Evolutionary conservation across 2,329 filamentous ascomycete genomes (phyloP).

Genomic region (Trichoderma sp.): DNA sequence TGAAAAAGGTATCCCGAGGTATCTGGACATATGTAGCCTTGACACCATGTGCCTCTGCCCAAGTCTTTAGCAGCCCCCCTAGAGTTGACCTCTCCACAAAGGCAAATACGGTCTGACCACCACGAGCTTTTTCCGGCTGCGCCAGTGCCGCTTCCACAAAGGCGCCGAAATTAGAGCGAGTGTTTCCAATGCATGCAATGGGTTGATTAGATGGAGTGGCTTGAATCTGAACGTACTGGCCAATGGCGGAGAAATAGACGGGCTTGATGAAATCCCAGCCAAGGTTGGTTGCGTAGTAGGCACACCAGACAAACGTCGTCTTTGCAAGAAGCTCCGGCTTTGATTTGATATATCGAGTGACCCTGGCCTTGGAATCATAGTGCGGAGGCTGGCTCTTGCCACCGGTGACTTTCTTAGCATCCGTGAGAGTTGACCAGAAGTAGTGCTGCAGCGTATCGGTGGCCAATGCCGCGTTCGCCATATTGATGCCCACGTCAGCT

Average conservation of each 20-base stretch:
- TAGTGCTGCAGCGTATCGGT: conserved; percentile 7
- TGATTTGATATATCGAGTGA: conserved; percentile 7
- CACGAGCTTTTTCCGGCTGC: not conserved
- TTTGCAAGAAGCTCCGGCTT: conserved; percentile 4
- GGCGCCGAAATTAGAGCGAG: conserved; percentile 6
- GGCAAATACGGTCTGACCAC: conserved; percentile 1
- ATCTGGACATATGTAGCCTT: conserved; percentile 9
- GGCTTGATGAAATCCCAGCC: not conserved
- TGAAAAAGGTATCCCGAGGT: conserved; percentile 1
- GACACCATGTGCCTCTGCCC: conserved; percentile 2
- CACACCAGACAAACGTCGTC: conserved; percentile 14
- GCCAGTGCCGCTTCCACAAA: not conserved
- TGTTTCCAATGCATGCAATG: conserved; percentile 9
- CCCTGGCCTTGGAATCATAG: conserved; percentile 12
- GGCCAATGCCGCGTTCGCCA: not conserved
- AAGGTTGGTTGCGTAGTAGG: conserved; percentile 9
- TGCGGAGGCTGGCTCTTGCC: not conserved
- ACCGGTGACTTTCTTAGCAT: not conserved
- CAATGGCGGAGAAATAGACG: not conserved
- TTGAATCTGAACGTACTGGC: not conserved
- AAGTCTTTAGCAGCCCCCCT: not conserved
- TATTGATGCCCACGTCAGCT: conserved; percentile 4
- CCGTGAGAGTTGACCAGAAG: conserved; percentile 3
- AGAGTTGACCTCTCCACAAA: conserved; percentile 8
- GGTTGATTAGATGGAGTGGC: conserved; percentile 1